Conservation (phyloP, 495 filamentous ascomycete genomes). For the Aspergillus haitiensis region DNA sequence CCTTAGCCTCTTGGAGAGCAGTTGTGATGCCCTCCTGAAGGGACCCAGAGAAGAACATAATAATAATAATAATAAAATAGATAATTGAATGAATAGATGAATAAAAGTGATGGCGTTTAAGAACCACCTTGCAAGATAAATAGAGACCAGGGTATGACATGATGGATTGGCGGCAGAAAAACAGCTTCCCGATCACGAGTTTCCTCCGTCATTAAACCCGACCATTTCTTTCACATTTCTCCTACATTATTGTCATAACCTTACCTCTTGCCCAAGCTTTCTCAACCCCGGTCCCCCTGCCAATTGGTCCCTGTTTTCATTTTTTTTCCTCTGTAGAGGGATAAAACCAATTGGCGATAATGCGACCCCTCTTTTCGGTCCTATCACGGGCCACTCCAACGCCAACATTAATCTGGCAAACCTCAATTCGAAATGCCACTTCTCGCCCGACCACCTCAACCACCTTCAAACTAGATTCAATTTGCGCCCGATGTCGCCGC, state of each 20-base stretch:
- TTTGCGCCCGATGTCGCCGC: slow-evolving; percentile 40
- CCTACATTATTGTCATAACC: too few species aligned
- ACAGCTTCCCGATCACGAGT: not conserved
- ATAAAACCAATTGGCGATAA: slow-evolving; percentile 15
- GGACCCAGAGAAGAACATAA: slow-evolving; percentile 77
- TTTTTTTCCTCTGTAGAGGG: not conserved
- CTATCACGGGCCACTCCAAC: slow-evolving; percentile 31
- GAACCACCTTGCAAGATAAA: too few species aligned
- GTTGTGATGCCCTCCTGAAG: slow-evolving; percentile 74
- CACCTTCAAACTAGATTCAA: slow-evolving; percentile 33
- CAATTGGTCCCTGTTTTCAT: too few species aligned
- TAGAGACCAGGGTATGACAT: too few species aligned
- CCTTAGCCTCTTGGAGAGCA: slow-evolving; percentile 65
- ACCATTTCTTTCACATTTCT: too few species aligned
- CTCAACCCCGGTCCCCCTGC: too few species aligned
- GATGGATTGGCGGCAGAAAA: too few species aligned
- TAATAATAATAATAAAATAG: slow-evolving; percentile 17
- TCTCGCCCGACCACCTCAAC: slow-evolving; percentile 23
- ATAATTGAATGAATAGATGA: slow-evolving; percentile 13
- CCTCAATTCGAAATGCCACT: slow-evolving; percentile 11
- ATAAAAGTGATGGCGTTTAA: not conserved
- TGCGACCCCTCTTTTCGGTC: slow-evolving; percentile 37
- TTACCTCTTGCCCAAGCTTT: too few species aligned
- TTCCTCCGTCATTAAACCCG: too few species aligned
- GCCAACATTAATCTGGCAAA: slow-evolving; percentile 20